A percentile compares a stretch with the other conserved stretches of the same genome.
These are phyloP conservation scores for Penicillium lagena DNA, from an alignment of 495 filamentous ascomycete species.

Conservation along the genomic window DNA sequence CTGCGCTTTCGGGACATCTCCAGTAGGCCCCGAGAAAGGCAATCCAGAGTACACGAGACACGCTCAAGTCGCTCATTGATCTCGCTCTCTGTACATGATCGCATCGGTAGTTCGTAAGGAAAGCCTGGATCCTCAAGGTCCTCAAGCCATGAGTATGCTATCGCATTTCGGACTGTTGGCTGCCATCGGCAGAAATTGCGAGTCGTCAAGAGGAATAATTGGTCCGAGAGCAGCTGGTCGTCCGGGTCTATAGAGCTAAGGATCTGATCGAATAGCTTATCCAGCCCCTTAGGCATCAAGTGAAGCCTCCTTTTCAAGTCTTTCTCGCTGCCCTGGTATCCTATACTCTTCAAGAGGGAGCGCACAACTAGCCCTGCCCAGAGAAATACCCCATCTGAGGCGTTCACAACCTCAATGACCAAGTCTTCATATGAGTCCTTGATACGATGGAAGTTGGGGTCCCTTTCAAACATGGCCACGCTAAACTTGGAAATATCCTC, in stretches of 20 bases:
- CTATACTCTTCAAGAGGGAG: neutral
- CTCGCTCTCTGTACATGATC: no score
- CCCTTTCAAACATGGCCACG: slow-evolving; percentile 25
- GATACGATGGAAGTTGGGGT: slow-evolving; percentile 13
- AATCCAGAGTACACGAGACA: no score
- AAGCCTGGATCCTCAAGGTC: no score
- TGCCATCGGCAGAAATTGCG: no score
- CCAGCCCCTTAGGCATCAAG: neutral
- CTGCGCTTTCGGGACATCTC: no score
- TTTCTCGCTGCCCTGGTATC: neutral
- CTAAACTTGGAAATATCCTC: slow-evolving; percentile 1
- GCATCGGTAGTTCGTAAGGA: no score
- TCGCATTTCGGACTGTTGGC: no score
- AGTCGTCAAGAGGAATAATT: neutral
- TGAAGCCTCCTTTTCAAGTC: neutral
- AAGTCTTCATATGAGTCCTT: neutral
- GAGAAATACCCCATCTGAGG: slow-evolving; percentile 34
- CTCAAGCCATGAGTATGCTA: no score
- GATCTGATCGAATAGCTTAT: neutral
- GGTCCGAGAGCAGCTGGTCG: neutral
- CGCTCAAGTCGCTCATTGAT: no score
- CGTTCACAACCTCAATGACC: slow-evolving; percentile 15
- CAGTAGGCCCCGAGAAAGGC: no score
- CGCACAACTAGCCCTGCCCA: slow-evolving; percentile 17
- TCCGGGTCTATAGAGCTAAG: neutral